These are phyloP conservation scores for Penicillium egyptiacum DNA, from an alignment of 495 filamentous ascomycete species.

Conservation along the genomic window DNA sequence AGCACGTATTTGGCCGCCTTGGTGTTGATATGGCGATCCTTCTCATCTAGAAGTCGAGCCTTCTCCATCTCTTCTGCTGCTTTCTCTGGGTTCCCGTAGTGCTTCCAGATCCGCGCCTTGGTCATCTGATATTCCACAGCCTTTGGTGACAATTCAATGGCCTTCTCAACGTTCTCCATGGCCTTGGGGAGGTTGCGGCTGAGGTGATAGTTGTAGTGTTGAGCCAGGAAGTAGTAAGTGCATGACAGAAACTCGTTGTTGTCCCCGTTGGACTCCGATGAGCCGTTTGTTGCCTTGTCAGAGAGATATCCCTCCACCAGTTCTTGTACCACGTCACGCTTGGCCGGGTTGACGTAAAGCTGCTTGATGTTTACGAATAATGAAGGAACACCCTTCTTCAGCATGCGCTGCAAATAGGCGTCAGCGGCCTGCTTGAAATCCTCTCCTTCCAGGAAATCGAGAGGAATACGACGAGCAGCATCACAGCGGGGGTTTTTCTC, in stretches of 20 bases:
- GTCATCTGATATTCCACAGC: slow-evolving; percentile 94
- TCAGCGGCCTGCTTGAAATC: slow-evolving; percentile 79
- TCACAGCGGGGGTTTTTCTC: slow-evolving; percentile 79
- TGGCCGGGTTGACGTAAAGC: slow-evolving; percentile 73
- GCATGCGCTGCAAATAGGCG: slow-evolving; percentile 78
- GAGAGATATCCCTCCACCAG: slow-evolving; percentile 77
- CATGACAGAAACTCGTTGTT: slow-evolving; percentile 64
- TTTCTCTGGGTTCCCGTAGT: slow-evolving; percentile 75
- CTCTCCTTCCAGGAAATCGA: slow-evolving; percentile 86
- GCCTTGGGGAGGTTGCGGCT: slow-evolving; percentile 83
- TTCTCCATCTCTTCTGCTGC: slow-evolving; percentile 87
- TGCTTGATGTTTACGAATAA: slow-evolving; percentile 95
- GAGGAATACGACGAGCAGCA: slow-evolving; percentile 78
- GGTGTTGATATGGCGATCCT: slow-evolving; percentile 96
- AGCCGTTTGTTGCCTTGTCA: slow-evolving; percentile 46
- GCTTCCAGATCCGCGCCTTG: slow-evolving; percentile 92
- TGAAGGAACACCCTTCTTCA: slow-evolving; percentile 94
- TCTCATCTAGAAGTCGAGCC: slow-evolving; percentile 77
- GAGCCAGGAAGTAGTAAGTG: slow-evolving; percentile 86
- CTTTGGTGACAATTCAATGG: slow-evolving; percentile 71
- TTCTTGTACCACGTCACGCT: slow-evolving; percentile 70
- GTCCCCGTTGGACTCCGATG: slow-evolving; percentile 52
- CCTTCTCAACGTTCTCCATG: slow-evolving; percentile 75
- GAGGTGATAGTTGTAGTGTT: slow-evolving; percentile 92
- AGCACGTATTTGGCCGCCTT: slow-evolving; percentile 98